Percentiles rank a stretch among this genome's conserved stretches.
These are phyloP conservation scores for Phaeotremella fagi DNA, from an alignment of 768 basidiomycete genomes.

Conservation along the genomic window DNA sequence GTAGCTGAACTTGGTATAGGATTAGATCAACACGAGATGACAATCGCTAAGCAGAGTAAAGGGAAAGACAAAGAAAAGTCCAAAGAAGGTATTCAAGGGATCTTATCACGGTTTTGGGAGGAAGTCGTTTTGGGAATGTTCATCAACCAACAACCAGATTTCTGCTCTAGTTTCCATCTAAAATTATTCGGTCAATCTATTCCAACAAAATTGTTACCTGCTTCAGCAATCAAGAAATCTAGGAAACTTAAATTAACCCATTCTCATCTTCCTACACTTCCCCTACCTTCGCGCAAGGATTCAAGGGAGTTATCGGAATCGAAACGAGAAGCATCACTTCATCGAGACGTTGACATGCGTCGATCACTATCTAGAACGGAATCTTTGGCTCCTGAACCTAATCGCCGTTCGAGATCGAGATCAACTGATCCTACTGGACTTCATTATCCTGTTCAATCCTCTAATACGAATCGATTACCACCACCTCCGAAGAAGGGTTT, in stretches of 20 bases:
- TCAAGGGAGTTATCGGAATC: slow-evolving; percentile 6
- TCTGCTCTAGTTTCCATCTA: slow-evolving; percentile 29
- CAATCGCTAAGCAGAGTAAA: no score
- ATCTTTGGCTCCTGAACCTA: background rate
- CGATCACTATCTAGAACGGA: slow-evolving; percentile 6
- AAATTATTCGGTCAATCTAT: slow-evolving; percentile 38
- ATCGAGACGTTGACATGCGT: slow-evolving; percentile 9
- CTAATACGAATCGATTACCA: background rate
- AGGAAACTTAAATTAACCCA: slow-evolving; percentile 36
- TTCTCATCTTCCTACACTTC: slow-evolving; percentile 11
- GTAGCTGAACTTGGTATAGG: slow-evolving; percentile 31
- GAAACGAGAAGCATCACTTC: background rate
- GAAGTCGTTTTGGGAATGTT: slow-evolving; percentile 29
- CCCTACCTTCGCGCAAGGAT: slow-evolving; percentile 1
- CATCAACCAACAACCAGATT: slow-evolving; percentile 18
- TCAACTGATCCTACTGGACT: slow-evolving; percentile 12
- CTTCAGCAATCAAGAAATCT: slow-evolving; percentile 20
- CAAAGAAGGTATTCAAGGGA: slow-evolving; percentile 10
- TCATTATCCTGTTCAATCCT: background rate
- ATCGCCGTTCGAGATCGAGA: slow-evolving; percentile 8
- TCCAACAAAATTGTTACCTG: slow-evolving; percentile 12
- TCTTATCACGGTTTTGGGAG: slow-evolving; percentile 32
- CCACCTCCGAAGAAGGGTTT: slow-evolving; percentile 9
- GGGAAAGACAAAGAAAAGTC: slow-evolving; percentile 12
- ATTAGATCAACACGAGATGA: slow-evolving; percentile 1